phyloP scores from a whole-genome alignment of 257 asterid species.

The Scutellaria barbata region DNA sequence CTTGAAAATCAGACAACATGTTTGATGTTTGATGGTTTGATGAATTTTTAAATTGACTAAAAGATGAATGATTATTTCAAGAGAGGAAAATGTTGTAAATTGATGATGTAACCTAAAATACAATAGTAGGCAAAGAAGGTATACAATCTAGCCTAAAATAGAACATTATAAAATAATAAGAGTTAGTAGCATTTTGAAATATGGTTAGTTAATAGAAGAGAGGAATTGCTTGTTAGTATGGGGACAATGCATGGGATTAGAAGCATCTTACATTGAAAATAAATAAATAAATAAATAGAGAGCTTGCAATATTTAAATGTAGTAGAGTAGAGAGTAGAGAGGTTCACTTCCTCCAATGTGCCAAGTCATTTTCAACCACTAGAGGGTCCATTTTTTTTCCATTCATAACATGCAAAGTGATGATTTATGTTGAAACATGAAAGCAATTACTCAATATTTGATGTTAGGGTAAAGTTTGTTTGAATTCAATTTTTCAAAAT shows the following conservation, averaged over 20 bases:
- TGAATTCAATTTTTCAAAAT: no score
- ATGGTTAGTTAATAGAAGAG: conserved; percentile 34
- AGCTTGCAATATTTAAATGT: not conserved
- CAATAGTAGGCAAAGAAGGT: not conserved
- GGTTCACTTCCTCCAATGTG: not conserved
- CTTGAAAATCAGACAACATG: conserved; percentile 55
- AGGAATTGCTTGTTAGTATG: conserved; percentile 35
- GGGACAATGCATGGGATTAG: conserved; percentile 47
- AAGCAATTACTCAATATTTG: no score
- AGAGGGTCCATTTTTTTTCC: not conserved
- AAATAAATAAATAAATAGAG: conserved; percentile 11
- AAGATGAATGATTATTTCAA: not conserved
- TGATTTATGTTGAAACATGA: no score
- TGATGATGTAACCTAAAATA: no score
- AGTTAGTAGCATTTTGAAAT: conserved; percentile 17
- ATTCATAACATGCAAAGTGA: not conserved
- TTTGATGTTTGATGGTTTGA: conserved; percentile 24
- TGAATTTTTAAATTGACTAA: no score
- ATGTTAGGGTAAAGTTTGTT: no score
- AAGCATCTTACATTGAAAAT: conserved; percentile 38
- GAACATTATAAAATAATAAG: not conserved
- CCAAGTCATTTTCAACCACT: conserved; percentile 11
- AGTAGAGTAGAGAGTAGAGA: not conserved
- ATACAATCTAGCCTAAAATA: not conserved
- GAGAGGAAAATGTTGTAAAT: no score